Base-by-base conservation (phyloP, 2,329 filamentous ascomycete species). In the Alternaria sp. region DNA sequence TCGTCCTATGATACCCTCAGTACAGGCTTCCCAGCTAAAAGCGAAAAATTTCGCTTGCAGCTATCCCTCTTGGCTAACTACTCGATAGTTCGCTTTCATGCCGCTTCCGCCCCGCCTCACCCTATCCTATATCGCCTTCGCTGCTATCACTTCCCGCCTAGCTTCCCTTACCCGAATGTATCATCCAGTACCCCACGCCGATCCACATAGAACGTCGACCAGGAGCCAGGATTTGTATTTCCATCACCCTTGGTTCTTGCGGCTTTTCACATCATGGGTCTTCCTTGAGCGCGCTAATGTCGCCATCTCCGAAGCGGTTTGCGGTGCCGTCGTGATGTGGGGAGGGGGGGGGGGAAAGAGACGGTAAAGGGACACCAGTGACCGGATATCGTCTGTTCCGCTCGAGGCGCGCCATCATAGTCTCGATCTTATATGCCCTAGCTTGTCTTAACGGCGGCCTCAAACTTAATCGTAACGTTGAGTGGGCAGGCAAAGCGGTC, bases 81-180 rank as follows among this genome's bases (percentile, higher is more conserved):
- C 30, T 57, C 30, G 19, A 51, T 43, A 36, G 19, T 58, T 55
- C 28, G 23, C 17, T 26, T 51, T 61, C 26, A 61, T 58, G 59
- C 59, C 53, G 53, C 32, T 43, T 32, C 32, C 36, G 15, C 23
- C 46, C 40, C 50, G 25, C 45, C 32, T 25, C 49, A 19, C 26
- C 25, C 19, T 28, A 50, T 57, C 19, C 19, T 28, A 50, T 57
- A 57, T 43, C 40, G 19, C 30, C 28, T 52, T 40, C 49, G 19
- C 30, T 36, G 36, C 36, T 10, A 40, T 9, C 8, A 36, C 32
- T 52, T 36, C 19, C 25, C 30, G 9, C 43, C 49, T 25, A 11
- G 28, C 47, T 30, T 40, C 36, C 36, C 30, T 43, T 44, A 40
- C 32, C 44, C 23, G 32, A 19, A 50, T 50, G 32, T 26, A 50